Evolutionary conservation across 2,329 filamentous ascomycete genomes (phyloP), one percentile per base, ranked within the genome.

Genomic region (Pestalotiopsis sp.): DNA sequence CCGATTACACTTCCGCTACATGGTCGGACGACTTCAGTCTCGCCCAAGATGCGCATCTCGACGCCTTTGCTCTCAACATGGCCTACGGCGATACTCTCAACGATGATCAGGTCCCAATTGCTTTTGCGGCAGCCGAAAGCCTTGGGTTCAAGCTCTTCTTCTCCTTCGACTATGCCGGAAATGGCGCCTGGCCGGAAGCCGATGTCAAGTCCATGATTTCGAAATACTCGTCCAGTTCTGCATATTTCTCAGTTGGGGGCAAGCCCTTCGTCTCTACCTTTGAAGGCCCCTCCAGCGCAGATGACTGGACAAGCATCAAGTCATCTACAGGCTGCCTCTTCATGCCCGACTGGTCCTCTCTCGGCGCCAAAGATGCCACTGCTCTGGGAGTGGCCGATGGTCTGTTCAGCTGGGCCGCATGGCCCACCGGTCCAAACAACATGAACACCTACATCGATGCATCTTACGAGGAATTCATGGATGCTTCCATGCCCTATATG

Each of bases 311-410:
- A 17, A 73, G 72, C 0, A 85, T 87, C 69, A 81, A 82, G 67
- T 68, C 72, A 38, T 60, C 67, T 27, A 77, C 75, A 1, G 72
- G 75, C 20, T 74, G 72, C 20, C 76, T 84, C 31, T 83, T 86
- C 68, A 79, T 87, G 11, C 86, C 85, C 0, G 81, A 85, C 67
- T 88, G 81, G 80, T 80, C 81, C 0, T 82, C 79, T 17, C 71
- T 81, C 2, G 83, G 83, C 0, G 75, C 78, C 7, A 67, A 73
- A 6, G 52, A 59, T 2, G 76, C 79, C n/a, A 61, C 70, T n/a
- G 49, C 63, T 7, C 59, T 72, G 3, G 69, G 72, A 36, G 70
- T 74, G 3, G 70, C 72, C 3, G 80, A 83, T 67, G 81, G 80
- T 0, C 72, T 81, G 1, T 82, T 83, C 71, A 77, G 73, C 57